Evolutionary conservation across 2,329 filamentous ascomycete species (phyloP), one percentile per base, ranked within the genome.

Genomic region (Ophiobolus disseminans): DNA sequence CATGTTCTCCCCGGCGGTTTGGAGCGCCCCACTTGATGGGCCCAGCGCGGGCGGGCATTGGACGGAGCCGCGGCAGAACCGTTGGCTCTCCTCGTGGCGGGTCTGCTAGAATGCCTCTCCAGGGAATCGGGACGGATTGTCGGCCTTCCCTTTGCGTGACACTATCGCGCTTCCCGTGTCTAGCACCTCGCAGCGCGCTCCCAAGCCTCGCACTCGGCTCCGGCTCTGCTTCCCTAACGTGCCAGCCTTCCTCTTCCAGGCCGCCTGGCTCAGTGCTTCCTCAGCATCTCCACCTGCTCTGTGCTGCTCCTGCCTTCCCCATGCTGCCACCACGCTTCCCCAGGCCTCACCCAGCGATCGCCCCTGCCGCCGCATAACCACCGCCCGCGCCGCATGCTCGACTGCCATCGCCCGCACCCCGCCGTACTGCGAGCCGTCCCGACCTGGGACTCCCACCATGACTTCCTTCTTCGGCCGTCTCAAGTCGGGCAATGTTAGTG

Each of bases 391-490:
- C 51, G 54, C 57, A 49, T 57, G 50, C 45, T 40, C 45, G 45
- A 35, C 51, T 14, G 35, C 42, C 45, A 31, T 47, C 47, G 17
- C 21, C 53, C 45, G 25, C 45, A 30, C 52, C 50, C 28, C 53
- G 28, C 55, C 51, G 48, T 45, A 47, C 45, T 47, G 49, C 56
- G 55, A 53, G 40, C 44, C 42, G 42, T 47, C 35, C 49, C 44
- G 39, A 34, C 36, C 38, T n/a, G n/a, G n/a, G n/a, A 22, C 58
- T 50, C 40, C 53, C 48, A 47, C 57, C 59, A 82, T 82, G 80
- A 76, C 76, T 62, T 77, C 76, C 35, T 81, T 82, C 76, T 81
- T 82, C 69, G 76, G 77, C 53, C 77, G 79, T 62, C 75, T 82
- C 65, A 81, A 81, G 67, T 73, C 74, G 47, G 75, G 75, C 60